Evolutionary conservation across 371 early-diverging fungal species (phyloP), one percentile per base, ranked within the genome.

Genomic region (Dentiscutata heterogama): DNA sequence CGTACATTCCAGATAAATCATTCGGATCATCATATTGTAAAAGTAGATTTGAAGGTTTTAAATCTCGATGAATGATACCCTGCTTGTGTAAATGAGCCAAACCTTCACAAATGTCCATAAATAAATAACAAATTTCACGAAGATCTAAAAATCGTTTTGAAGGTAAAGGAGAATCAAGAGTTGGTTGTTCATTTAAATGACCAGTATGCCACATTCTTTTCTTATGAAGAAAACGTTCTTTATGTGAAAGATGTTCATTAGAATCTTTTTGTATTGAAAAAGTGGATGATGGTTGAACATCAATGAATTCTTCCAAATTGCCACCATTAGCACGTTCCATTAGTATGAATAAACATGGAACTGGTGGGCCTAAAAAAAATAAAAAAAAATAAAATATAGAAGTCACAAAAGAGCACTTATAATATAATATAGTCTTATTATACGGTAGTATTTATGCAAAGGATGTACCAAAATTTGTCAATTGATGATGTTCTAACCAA

Each of bases 281-380:
- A 53, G 51, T 50, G 16, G 72, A 53, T n/a, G 72, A 53, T n/a
- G 75, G 58, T 18, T 82, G 71, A 20, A 83, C 84, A 70, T 90
- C 91, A 70, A 98, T 89, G 83, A 92, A 98, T 78, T 98, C 98
- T 85, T 98, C 97, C 50, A 99, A 89, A 83, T 96, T 98, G 3
- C 99, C 98, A 27, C 97, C 99, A 82, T 97, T 97, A 14, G 99
- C 99, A 67, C 94, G 94, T 84, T 98, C 98, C 99, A 99, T 99
- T 8, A 99, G 87, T 46, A 99, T 97, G 83, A 98, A 99, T 16
- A 99, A 88, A 76, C 96, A 97, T 0, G 99, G 98, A 0, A 99
- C 95, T 80, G 91, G 89, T 0, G 99, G 99, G 2, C 92, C 88
- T 87, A 71, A 16, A 18, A 51, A 58, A 22, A 71, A 14, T 31